These are phyloP conservation scores for Podaxis sp. DNA, from an alignment of 768 basidiomycete species.

Conservation along the genomic window DNA sequence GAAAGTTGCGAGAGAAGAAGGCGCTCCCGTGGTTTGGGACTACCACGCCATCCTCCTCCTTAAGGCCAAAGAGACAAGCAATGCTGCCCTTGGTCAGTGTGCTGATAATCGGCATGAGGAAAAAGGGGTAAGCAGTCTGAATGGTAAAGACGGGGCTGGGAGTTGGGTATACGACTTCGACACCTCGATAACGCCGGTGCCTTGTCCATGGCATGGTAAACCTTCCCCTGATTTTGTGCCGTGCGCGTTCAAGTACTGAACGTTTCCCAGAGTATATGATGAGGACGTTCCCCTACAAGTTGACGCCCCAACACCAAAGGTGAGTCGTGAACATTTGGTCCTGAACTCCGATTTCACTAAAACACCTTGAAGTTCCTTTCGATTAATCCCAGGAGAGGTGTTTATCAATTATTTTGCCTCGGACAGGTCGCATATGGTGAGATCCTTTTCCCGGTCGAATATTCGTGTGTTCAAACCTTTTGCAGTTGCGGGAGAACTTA, in stretches of 20 bases:
- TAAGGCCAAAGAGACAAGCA: constrained; percentile 22
- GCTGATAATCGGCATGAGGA: neutral
- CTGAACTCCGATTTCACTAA: neutral
- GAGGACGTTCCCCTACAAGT: constrained; percentile 36
- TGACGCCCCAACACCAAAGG: constrained; percentile 41
- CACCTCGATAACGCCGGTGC: constrained; percentile 39
- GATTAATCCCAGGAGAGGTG: constrained; percentile 47
- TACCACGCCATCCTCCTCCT: constrained; percentile 68
- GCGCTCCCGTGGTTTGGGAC: constrained; percentile 59
- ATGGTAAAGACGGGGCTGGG: constrained; percentile 3
- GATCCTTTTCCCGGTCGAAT: constrained; percentile 12
- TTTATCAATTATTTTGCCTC: constrained; percentile 65
- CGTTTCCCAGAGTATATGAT: constrained; percentile 38
- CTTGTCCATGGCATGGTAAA: constrained; percentile 49
- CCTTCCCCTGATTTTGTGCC: neutral
- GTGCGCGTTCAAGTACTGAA: neutral
- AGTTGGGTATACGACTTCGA: constrained; percentile 73
- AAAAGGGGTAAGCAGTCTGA: neutral
- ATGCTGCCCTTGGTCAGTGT: neutral
- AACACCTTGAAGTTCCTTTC: constrained; percentile 45
- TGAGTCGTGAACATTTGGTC: constrained; percentile 15
- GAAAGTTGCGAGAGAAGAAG: constrained; percentile 31
- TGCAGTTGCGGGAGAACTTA: neutral
- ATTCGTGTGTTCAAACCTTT: neutral
- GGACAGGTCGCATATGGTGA: constrained; percentile 74